Evolutionary conservation across 495 filamentous ascomycete species (phyloP).

Genomic region (Achaetomiella virescens): DNA sequence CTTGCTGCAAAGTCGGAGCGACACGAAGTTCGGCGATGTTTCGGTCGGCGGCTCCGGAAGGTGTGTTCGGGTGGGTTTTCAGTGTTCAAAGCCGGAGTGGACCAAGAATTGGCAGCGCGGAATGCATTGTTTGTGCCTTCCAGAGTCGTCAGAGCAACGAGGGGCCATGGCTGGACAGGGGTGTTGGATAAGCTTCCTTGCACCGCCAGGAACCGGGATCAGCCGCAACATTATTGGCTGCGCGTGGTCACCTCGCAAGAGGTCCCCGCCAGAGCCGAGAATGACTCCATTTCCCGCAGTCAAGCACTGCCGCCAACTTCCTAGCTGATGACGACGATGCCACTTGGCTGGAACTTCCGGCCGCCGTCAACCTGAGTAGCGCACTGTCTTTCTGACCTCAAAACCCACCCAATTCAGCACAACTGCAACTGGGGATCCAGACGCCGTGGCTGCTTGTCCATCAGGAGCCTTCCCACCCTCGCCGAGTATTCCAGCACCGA

Average conservation of each 20-base stretch:
- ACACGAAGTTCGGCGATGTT: neutral
- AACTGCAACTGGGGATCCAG: no score
- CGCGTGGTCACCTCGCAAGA: neutral
- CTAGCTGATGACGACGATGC: neutral
- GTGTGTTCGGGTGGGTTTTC: slow-evolving; percentile 3
- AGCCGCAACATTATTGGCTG: slow-evolving; percentile 8
- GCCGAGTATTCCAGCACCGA: no score
- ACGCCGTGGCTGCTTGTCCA: no score
- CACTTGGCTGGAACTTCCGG: no score
- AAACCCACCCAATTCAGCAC: no score
- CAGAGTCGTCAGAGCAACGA: slow-evolving; percentile 12
- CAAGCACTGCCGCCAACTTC: neutral
- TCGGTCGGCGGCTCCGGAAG: neutral
- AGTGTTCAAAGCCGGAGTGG: slow-evolving; percentile 10
- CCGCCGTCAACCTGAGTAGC: no score
- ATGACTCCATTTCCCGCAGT: slow-evolving; percentile 6
- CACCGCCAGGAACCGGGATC: neutral
- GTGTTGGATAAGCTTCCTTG: slow-evolving; percentile 6
- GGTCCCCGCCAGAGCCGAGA: slow-evolving; percentile 13
- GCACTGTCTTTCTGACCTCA: no score
- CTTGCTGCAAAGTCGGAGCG: no score
- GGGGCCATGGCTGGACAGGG: neutral
- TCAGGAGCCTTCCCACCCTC: no score
- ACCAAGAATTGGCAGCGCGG: slow-evolving; percentile 7
- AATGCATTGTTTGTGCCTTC: slow-evolving; percentile 5